Evolutionary conservation across 306 rosid genomes (phyloP).

Genomic region (Citrullus mucosospermus): DNA sequence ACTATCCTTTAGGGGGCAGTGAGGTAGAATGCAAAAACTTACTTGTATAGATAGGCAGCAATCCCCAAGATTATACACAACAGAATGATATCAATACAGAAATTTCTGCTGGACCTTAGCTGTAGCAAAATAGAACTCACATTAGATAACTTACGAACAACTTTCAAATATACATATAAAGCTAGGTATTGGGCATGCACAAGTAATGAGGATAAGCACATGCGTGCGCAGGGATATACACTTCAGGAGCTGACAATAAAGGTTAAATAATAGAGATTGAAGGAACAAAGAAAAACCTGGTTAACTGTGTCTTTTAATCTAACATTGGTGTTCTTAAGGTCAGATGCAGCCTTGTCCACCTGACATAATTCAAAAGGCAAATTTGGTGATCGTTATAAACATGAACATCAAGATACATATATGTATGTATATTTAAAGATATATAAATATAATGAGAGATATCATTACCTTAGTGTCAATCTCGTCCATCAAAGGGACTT

Average conservation of each 20-base stretch:
- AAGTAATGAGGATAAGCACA: neutral
- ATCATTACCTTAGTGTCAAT: conserved; percentile 69
- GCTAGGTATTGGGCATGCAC: neutral
- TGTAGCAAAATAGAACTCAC: conserved; percentile 28
- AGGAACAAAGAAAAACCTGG: conserved; percentile 46
- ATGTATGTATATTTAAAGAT: neutral
- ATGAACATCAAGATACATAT: neutral
- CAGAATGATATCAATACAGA: conserved; percentile 87
- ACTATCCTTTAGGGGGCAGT: neutral
- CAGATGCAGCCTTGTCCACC: conserved; percentile 89
- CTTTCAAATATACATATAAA: neutral
- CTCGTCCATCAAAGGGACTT: conserved; percentile 99
- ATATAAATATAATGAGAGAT: neutral
- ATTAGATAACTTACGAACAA: conserved; percentile 15
- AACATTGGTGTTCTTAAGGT: conserved; percentile 92
- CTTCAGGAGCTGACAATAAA: neutral
- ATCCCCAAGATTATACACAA: conserved; percentile 87
- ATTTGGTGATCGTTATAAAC: conserved; percentile 1
- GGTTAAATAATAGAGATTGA: neutral
- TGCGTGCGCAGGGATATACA: neutral
- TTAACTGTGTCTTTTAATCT: conserved; percentile 88
- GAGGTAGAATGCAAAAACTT: conserved; percentile 20
- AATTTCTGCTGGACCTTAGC: conserved; percentile 96
- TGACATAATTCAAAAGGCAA: conserved; percentile 20
- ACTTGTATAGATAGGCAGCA: conserved; percentile 98